phyloP scores from a whole-genome alignment of 1,139 yeast species.

The Scheffersomyces illinoinensis region DNA sequence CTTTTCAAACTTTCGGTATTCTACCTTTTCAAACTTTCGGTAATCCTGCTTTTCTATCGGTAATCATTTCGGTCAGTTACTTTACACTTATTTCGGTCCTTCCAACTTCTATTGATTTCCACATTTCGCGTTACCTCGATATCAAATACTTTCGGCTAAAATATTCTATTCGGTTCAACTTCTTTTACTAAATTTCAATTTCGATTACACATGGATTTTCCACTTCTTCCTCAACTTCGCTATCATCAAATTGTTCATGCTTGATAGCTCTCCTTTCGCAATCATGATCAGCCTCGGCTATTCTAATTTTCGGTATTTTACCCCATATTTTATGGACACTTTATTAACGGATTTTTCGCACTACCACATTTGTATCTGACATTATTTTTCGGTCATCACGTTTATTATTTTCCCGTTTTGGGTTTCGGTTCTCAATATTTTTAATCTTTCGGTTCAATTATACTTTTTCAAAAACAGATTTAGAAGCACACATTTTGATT shows the following conservation, averaged over 20 bases:
- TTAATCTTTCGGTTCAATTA: constrained; percentile 6
- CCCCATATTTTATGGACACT: background rate
- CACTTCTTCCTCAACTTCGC: background rate
- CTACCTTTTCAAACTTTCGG: background rate
- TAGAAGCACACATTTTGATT: background rate
- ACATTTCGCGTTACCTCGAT: background rate
- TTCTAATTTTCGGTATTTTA: background rate
- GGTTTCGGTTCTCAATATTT: background rate
- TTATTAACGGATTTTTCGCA: background rate
- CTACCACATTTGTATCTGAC: background rate
- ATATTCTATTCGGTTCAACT: background rate
- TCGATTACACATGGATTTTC: background rate
- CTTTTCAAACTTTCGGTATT: background rate
- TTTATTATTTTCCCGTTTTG: background rate
- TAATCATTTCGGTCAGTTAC: background rate
- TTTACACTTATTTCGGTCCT: background rate
- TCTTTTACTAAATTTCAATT: background rate
- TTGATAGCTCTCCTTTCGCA: background rate
- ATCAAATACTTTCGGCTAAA: background rate
- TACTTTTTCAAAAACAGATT: background rate
- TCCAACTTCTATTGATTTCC: background rate
- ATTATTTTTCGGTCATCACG: background rate
- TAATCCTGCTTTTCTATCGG: background rate
- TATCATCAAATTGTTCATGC: background rate
- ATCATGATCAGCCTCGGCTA: background rate